Evolutionary conservation across 768 basidiomycete species (phyloP), one percentile per base, ranked within the genome.

Genomic region (Auricularia cornea): DNA sequence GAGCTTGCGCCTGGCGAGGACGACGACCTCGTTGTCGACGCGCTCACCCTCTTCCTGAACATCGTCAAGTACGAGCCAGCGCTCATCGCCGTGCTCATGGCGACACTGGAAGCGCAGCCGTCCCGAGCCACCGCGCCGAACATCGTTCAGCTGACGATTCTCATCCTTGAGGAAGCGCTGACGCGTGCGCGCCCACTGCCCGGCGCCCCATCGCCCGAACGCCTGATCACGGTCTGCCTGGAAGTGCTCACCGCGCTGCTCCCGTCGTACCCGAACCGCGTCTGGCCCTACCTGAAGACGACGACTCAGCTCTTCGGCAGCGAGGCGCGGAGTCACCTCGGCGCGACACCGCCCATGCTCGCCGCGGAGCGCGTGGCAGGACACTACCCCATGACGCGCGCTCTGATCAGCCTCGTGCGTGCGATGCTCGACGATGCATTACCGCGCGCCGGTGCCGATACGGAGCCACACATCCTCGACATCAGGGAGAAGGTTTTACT

Each of bases 211-310:
- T 75, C 81, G 26, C 80, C 82, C 23, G 81, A 83, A 1, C 81
- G 83, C 48, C 79, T 92, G 64, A 87, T 92, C 65, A 88, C 89
- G 2, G 90, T 89, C 8, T 85, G 91, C 3, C 83, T 96, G 77
- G 89, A 86, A 61, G 87, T 95, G 14, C 81, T 96, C 23, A 81
- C 90, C 3, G 87, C 87, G 0, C 80, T 95, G 32, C 80, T 94
- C 38, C 90, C 89, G 1, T 80, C 78, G 54, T 88, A 88, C 69
- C 89, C 90, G n/a, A 84, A 85, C 66, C 83, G 89, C 2, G 90
- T 95, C 28, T 96, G 93, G 94, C 78, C 93, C 11, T 94, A 90
- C 69, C 83, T 95, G 23, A 86, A 92, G 14, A 89, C 89, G 4
- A 89, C 92, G 0, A 78, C 83, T 0, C 81, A 86, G 26, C 80